phyloP scores from a whole-genome alignment of 2,329 filamentous ascomycete genomes.

The Colletotrichum viniferum region DNA sequence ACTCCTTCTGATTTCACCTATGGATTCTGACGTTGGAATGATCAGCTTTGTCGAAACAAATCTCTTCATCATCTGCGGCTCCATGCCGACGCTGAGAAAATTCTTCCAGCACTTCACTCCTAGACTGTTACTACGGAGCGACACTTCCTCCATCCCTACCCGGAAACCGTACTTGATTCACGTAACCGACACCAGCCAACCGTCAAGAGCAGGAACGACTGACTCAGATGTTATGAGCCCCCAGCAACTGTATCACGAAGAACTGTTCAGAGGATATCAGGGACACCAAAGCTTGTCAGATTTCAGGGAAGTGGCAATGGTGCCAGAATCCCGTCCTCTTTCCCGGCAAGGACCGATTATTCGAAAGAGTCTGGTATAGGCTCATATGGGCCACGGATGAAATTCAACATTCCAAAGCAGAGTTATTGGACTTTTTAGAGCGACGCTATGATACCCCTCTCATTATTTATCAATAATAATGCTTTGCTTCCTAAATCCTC shows the following conservation, averaged over 20 bases:
- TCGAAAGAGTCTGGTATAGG: not conserved
- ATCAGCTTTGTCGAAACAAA: constrained; percentile 40
- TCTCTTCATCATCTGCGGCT: constrained; percentile 44
- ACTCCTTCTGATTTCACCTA: rapidly evolving
- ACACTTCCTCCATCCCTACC: not conserved
- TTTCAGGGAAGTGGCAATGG: not conserved
- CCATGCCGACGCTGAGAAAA: constrained; percentile 42
- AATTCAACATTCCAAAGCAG: not conserved
- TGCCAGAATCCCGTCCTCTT: not conserved
- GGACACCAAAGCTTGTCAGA: not conserved
- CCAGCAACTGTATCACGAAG: not conserved
- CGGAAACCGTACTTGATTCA: not conserved
- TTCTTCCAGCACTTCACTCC: constrained; percentile 43
- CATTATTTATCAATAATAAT: not conserved
- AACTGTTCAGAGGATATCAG: not conserved
- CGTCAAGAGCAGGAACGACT: not conserved
- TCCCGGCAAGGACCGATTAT: not conserved
- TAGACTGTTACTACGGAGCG: constrained; percentile 28
- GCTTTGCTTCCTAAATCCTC: not conserved
- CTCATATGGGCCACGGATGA: not conserved
- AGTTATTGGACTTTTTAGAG: not conserved
- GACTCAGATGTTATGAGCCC: not conserved
- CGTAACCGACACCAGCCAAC: not conserved
- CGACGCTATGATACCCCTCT: not conserved
- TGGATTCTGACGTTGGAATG: rapidly evolving